Conservation (phyloP, 1,284 basidiomycete species). For the Microbotryum scabiosae region DNA sequence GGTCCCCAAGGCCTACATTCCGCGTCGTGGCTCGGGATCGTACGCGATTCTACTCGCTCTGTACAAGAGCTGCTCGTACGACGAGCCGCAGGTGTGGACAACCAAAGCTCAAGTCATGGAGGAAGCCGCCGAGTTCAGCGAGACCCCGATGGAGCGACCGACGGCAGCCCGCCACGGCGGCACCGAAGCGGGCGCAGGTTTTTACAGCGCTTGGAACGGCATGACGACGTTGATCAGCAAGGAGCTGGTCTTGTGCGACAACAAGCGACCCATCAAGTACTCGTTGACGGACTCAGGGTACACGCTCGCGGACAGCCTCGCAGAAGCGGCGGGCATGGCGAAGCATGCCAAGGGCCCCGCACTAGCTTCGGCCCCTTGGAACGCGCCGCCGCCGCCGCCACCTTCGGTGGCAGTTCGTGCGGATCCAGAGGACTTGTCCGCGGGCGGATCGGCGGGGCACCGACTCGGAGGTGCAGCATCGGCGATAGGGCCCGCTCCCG, state of each 20-base stretch:
- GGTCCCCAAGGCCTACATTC: conserved; percentile 20
- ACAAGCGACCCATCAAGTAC: conserved; percentile 10
- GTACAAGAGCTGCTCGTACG: conserved; percentile 13
- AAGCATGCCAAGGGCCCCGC: not conserved
- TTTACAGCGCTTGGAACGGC: conserved; percentile 21
- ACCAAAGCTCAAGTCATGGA: conserved; percentile 11
- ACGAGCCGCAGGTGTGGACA: conserved; percentile 10
- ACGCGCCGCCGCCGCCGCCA: too few relatives aligned
- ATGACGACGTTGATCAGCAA: conserved; percentile 15
- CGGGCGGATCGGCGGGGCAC: too few relatives aligned
- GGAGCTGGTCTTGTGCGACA: conserved; percentile 10
- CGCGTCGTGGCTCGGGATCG: conserved; percentile 14
- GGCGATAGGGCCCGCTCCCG: too few relatives aligned
- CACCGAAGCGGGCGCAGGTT: not conserved
- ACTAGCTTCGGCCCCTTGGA: not conserved
- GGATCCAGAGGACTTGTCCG: too few relatives aligned
- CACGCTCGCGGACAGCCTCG: conserved; percentile 19
- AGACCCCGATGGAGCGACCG: conserved; percentile 14
- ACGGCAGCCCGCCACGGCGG: conserved; percentile 5
- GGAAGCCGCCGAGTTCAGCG: conserved; percentile 3
- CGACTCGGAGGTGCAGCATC: too few relatives aligned
- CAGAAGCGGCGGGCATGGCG: conserved; percentile 1
- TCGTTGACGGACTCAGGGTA: conserved; percentile 19
- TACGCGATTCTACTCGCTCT: conserved; percentile 27
- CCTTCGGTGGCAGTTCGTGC: too few relatives aligned